A percentile compares a stretch with the other conserved stretches of the same genome.
These are phyloP conservation scores for Puccinia coronata DNA, from an alignment of 1,284 basidiomycete genomes.

Conservation along the genomic window DNA sequence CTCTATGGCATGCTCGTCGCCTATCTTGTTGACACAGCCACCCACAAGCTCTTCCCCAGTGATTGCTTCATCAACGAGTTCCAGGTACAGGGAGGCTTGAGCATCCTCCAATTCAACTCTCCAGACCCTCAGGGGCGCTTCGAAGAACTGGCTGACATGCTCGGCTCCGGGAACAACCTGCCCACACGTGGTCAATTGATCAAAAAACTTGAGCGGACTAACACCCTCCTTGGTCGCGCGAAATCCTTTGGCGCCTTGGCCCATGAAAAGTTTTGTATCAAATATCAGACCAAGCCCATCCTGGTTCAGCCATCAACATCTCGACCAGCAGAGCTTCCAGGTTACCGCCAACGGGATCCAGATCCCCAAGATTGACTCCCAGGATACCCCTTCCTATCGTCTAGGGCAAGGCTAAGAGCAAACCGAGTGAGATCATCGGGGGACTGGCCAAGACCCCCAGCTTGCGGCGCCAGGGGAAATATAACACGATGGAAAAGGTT, in stretches of 20 bases:
- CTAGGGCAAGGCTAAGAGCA: conserved; percentile 72
- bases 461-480: conserved; percentile 73
- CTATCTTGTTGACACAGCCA: conserved; percentile 95
- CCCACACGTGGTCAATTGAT: conserved; percentile 63
- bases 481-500: conserved; percentile 66
- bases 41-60: conserved; percentile 86
- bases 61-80: conserved; percentile 63
- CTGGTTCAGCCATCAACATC: conserved; percentile 69
- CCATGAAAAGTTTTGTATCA: conserved; percentile 84
- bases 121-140: conserved; percentile 80
- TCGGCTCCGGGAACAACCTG: conserved; percentile 63
- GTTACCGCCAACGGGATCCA: conserved; percentile 71
- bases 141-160: conserved; percentile 42
- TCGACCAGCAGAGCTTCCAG: conserved; percentile 71
- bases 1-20: conserved; percentile 92
- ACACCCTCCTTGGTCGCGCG: conserved; percentile 63
- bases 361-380: conserved; percentile 67
- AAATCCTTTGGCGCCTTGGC: conserved; percentile 56
- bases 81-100: conserved; percentile 61
- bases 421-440: conserved; percentile 77
- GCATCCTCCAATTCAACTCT: conserved; percentile 62
- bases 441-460: conserved; percentile 72
- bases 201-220: conserved; percentile 90
- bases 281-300: conserved; percentile 82
- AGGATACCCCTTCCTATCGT: conserved; percentile 77